These are phyloP conservation scores for Tolypocladium pustulatum DNA, from an alignment of 2,329 filamentous ascomycete species.

Conservation along the genomic window DNA sequence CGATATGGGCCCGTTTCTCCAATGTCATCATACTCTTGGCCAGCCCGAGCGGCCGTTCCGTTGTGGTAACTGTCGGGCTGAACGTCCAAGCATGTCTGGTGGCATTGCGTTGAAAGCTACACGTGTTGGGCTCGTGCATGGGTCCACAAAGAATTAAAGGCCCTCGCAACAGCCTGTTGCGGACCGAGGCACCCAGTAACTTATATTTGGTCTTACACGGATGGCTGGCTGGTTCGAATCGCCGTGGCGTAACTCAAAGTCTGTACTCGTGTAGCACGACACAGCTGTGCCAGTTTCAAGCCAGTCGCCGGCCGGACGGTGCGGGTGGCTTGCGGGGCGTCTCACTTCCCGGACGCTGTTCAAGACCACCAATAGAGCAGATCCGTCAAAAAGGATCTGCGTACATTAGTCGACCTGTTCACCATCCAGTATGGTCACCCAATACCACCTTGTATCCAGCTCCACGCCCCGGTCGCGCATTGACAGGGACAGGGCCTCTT, in stretches of 20 bases:
- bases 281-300: background rate
- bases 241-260: background rate
- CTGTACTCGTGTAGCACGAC: background rate
- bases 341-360: background rate
- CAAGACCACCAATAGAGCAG: background rate
- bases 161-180: background rate
- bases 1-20: background rate
- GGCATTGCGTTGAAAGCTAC: too few relatives aligned
- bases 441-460: background rate
- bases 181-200: background rate
- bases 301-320: background rate
- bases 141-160: background rate
- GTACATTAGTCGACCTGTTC: background rate
- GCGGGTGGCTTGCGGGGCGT: background rate
- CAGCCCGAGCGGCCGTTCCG: background rate
- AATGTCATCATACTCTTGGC: background rate
- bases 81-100: too few relatives aligned
- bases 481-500: background rate
- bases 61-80: background rate
- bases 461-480: background rate
- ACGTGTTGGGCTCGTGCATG: too few relatives aligned
- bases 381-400: background rate
- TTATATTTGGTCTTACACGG: background rate
- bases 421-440: background rate
- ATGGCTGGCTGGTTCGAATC: background rate